Evolutionary conservation across 305 asterid genomes (phyloP).

Genomic region (Solanum chacoense): DNA sequence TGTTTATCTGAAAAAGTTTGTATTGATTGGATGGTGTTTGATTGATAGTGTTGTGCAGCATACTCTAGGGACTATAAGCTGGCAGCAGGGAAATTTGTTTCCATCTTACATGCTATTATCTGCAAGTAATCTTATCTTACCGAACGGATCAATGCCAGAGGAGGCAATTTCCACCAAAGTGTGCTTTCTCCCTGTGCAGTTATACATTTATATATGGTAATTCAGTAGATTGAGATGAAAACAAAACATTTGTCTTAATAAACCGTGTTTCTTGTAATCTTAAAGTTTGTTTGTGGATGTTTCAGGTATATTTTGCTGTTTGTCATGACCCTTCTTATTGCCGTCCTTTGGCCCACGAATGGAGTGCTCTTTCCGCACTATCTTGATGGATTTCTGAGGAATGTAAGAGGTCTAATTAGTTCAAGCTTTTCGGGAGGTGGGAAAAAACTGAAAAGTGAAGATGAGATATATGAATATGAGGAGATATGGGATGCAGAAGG

Average conservation of each 20-base stretch:
- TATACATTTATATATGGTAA: slow-evolving; percentile 78
- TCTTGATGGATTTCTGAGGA: slow-evolving; percentile 28
- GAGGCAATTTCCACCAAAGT: slow-evolving; percentile 43
- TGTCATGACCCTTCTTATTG: slow-evolving; percentile 46
- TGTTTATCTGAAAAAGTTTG: background rate
- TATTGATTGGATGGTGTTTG: slow-evolving; percentile 10
- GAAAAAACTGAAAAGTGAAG: slow-evolving; percentile 72
- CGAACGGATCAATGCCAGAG: slow-evolving; percentile 23
- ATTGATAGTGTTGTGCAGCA: slow-evolving; percentile 53
- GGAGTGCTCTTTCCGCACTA: slow-evolving; percentile 36
- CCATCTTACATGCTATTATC: slow-evolving; percentile 96
- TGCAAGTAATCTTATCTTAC: slow-evolving; percentile 33
- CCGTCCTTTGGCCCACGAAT: slow-evolving; percentile 60
- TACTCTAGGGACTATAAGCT: slow-evolving; percentile 91
- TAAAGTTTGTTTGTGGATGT: slow-evolving; percentile 20
- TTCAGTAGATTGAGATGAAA: background rate
- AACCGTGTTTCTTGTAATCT: background rate
- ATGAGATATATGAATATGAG: slow-evolving; percentile 77
- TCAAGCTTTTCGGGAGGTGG: slow-evolving; percentile 26
- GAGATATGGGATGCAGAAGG: slow-evolving; percentile 98
- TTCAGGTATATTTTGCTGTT: slow-evolving; percentile 76
- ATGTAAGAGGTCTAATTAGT: slow-evolving; percentile 23
- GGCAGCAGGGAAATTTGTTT: slow-evolving; percentile 94
- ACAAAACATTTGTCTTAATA: background rate
- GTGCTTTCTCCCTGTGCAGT: slow-evolving; percentile 87